A percentile compares a stretch with the other conserved stretches of the same genome.
phyloP scores from a whole-genome alignment of 345 rosid genomes.

The Boechera stricta region DNA sequence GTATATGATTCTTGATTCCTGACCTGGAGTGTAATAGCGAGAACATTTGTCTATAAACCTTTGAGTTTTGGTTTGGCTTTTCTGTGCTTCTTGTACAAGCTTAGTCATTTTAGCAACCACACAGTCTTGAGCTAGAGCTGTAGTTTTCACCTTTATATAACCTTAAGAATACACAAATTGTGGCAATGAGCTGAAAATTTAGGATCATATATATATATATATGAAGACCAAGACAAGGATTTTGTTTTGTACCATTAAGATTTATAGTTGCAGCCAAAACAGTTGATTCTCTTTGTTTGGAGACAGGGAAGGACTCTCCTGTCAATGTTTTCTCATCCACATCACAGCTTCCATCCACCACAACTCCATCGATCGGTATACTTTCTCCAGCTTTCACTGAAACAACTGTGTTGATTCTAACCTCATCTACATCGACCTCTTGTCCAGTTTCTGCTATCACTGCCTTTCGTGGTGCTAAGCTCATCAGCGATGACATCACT shows the following conservation, averaged over 20 bases:
- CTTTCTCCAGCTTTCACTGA: conserved; percentile 83
- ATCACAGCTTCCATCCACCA: conserved; percentile 79
- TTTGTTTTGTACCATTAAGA: conserved; percentile 57
- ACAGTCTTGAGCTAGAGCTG: conserved; percentile 78
- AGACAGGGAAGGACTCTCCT: conserved; percentile 84
- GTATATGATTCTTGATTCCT: conserved; percentile 17
- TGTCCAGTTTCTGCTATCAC: conserved; percentile 75
- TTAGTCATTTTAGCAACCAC: conserved; percentile 84
- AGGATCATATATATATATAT: background rate
- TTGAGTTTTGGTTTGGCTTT: conserved; percentile 71
- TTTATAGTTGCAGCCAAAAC: conserved; percentile 93
- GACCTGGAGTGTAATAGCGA: conserved; percentile 84
- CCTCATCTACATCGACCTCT: conserved; percentile 66
- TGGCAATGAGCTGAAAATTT: background rate
- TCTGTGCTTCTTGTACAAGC: conserved; percentile 95
- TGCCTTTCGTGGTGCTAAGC: conserved; percentile 77
- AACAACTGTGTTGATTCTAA: conserved; percentile 63
- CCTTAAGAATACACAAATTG: conserved; percentile 45
- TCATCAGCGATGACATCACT: conserved; percentile 78
- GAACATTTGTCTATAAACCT: conserved; percentile 78
- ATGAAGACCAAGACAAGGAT: background rate
- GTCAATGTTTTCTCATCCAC: conserved; percentile 92
- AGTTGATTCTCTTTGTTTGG: conserved; percentile 63
- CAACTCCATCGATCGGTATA: conserved; percentile 86
- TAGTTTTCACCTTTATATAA: conserved; percentile 71